A percentile compares a stretch with the other conserved stretches of the same genome.
These are phyloP conservation scores for Arctium minus DNA, from an alignment of 129 eudicot species.

Conservation along the genomic window DNA sequence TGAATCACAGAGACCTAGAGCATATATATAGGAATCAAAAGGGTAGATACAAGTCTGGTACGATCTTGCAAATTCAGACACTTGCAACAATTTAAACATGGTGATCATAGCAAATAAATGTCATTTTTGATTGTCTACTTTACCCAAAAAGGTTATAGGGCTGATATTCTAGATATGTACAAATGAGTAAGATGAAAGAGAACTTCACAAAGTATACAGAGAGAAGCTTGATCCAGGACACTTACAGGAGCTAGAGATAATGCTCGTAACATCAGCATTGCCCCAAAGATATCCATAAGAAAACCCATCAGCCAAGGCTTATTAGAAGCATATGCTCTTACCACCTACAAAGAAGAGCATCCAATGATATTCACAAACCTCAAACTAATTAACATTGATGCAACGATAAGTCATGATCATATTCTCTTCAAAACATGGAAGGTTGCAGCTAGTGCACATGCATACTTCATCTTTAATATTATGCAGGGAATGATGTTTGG, in stretches of 20 bases:
- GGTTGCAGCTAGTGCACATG: not conserved
- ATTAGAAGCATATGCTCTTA: slow-evolving; percentile 84
- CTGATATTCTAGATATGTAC: not conserved
- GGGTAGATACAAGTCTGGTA: not conserved
- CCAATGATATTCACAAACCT: not conserved
- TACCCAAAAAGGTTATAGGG: not conserved
- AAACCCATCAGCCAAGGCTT: slow-evolving; percentile 79
- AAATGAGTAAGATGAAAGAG: not conserved
- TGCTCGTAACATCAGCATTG: slow-evolving; percentile 88
- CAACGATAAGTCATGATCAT: not conserved
- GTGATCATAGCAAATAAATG: not conserved
- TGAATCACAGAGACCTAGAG: slow-evolving; percentile 89
- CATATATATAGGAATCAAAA: not conserved
- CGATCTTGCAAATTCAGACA: not conserved
- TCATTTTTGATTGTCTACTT: not conserved
- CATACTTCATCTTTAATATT: slow-evolving; percentile 6
- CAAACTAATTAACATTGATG: slow-evolving; percentile 1
- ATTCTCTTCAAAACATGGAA: not conserved
- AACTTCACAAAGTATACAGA: slow-evolving; percentile 8
- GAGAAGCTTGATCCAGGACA: slow-evolving; percentile 7
- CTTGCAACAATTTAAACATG: not conserved
- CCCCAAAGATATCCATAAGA: slow-evolving; percentile 94
- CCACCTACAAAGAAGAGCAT: slow-evolving; percentile 51
- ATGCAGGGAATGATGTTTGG: not conserved
- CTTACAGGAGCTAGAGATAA: slow-evolving; percentile 96